Evolutionary conservation across 768 basidiomycete genomes (phyloP), one percentile per base, ranked within the genome.

Genomic region (Auricularia cornea): DNA sequence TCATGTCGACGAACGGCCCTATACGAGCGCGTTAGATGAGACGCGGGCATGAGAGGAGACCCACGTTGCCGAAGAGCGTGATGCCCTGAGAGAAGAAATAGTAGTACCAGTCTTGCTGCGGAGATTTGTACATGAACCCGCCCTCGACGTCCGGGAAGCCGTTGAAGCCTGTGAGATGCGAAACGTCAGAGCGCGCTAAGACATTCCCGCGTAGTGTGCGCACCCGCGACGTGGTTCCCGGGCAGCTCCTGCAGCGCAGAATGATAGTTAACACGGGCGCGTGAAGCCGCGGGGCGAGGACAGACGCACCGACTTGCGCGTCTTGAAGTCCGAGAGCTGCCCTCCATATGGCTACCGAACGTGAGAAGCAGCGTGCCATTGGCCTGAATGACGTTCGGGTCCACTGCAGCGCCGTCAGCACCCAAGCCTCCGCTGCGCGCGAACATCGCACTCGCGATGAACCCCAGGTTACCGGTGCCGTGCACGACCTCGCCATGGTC

Each of bases 31-130:
- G 35, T 8, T 38, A n/a, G n/a, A n/a, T n/a, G n/a, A n/a, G n/a
- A n/a, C 10, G 10, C 10, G 16, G 35, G 2, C n/a, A n/a, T n/a
- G n/a, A n/a, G n/a, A 38, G 35, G 44, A 48, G n/a, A n/a, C 44
- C 11, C 20, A 48, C 44, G 44, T 41, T n/a, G 44, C 11, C 52
- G 63, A 63, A 67, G 26, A 67, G 69, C 61, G 54, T 68, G 62
- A 69, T 62, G 4, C 63, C 62, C 31, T 68, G 59, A 14, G 66
- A 66, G 41, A 64, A 66, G 63, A 71, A 69, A 44, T 40, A 61
- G 54, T 57, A 57, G 28, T 29, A 29, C 8, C 20, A 57, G 8
- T 11, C 12, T 10, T n/a, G 28, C 6, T 26, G n/a, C 6, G 52
- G 11, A 14, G 62, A 48, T 1, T 59, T 33, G 54, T 62, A 62